phyloP scores from a whole-genome alignment of 495 filamentous ascomycete genomes.

The Elasticomyces elasticus region DNA sequence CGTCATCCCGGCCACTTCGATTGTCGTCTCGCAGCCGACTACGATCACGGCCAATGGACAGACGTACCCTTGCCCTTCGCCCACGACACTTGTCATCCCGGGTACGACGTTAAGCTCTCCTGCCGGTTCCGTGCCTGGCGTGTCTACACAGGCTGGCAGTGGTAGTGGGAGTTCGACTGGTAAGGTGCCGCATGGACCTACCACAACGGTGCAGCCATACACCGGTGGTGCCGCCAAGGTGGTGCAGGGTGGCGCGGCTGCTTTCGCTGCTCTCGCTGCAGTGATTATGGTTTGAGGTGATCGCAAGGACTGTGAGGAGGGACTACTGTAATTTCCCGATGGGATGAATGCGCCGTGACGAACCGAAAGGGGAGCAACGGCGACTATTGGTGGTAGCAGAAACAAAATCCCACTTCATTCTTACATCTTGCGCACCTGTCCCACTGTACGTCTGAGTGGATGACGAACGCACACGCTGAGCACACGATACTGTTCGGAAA shows the following conservation, averaged over 20 bases:
- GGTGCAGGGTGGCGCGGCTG: neutral
- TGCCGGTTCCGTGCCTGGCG: neutral
- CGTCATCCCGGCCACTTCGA: too few relatives aligned
- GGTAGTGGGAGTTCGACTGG: neutral
- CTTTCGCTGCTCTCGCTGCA: neutral
- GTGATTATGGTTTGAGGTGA: neutral
- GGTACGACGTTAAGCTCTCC: neutral
- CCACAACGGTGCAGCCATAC: neutral
- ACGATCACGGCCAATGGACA: neutral
- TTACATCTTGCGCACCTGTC: too few relatives aligned
- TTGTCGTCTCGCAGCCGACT: neutral
- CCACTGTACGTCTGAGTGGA: too few relatives aligned
- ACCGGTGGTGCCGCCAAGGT: neutral
- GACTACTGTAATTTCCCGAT: neutral
- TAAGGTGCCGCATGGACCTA: neutral
- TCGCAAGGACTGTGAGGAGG: neutral
- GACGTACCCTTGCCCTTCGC: neutral
- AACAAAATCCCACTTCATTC: too few relatives aligned
- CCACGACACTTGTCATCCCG: neutral
- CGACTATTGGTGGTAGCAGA: too few relatives aligned
- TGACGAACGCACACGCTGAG: too few relatives aligned
- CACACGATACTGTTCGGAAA: too few relatives aligned
- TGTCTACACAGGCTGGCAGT: neutral
- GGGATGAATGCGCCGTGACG: neutral
- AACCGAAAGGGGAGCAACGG: too few relatives aligned